Percentiles rank a stretch among this genome's conserved stretches.
These are phyloP conservation scores for Cicer arietinum DNA, from an alignment of 306 rosid genomes.

Conservation along the genomic window DNA sequence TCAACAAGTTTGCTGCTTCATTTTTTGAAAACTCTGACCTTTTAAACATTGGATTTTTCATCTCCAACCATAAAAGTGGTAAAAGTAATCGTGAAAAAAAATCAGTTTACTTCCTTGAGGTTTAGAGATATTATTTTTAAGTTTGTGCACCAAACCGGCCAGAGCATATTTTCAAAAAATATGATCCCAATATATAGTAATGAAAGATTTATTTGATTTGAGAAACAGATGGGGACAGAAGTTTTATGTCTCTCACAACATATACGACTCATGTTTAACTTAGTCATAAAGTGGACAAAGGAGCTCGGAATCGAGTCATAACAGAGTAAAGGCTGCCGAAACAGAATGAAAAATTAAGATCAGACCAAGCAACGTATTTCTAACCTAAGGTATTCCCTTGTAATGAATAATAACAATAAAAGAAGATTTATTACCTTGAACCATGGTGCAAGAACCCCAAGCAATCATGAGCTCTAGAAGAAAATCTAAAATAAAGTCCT, in stretches of 20 bases:
- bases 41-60: slow-evolving; percentile 23
- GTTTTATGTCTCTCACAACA: slow-evolving; percentile 17
- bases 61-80: slow-evolving; percentile 15
- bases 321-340: slow-evolving; percentile 9
- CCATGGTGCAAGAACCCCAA: slow-evolving; percentile 95
- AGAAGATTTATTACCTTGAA: slow-evolving; percentile 71
- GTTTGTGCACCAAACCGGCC: not conserved
- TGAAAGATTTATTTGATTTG: slow-evolving; percentile 22
- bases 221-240: slow-evolving; percentile 25
- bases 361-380: slow-evolving; percentile 21
- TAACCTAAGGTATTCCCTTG: slow-evolving; percentile 4
- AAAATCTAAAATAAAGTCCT: slow-evolving; percentile 74
- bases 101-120: not conserved
- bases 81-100: slow-evolving; percentile 6
- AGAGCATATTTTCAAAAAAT: not conserved
- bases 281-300: slow-evolving; percentile 27
- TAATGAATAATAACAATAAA: slow-evolving; percentile 20
- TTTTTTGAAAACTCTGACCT: slow-evolving; percentile 27
- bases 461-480: slow-evolving; percentile 81
- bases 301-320: slow-evolving; percentile 4
- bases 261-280: slow-evolving; percentile 29
- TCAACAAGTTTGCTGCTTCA: slow-evolving; percentile 28
- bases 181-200: slow-evolving; percentile 9
- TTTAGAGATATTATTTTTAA: slow-evolving; percentile 11
- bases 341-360: slow-evolving; percentile 13